A percentile compares a stretch with the other conserved stretches of the same genome.
Evolutionary conservation across 371 early-diverging fungal genomes (phyloP).

Genomic region (Mucor sp.): DNA sequence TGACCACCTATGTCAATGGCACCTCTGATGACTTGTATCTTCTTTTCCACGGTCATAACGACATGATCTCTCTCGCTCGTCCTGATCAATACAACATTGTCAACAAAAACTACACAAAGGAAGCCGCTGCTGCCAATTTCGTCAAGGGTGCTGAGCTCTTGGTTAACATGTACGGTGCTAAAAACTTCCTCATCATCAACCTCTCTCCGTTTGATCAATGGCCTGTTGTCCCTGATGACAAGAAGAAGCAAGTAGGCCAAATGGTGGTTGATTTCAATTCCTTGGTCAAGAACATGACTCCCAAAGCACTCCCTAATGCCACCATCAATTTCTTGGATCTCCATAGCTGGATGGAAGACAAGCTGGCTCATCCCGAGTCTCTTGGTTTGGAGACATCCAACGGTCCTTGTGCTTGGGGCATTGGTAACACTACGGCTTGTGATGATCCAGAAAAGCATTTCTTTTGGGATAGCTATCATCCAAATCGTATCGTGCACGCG

Average conservation of each 20-base stretch:
- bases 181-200: constrained; percentile 17
- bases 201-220: constrained; percentile 23
- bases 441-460: too few relatives aligned
- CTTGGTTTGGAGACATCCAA: constrained; percentile 22
- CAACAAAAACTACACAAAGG: constrained; percentile 14
- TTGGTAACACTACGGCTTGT: constrained; percentile 16
- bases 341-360: constrained; percentile 8
- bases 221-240: constrained; percentile 18
- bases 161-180: constrained; percentile 21
- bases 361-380: constrained; percentile 15
- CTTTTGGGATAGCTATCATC: too few relatives aligned
- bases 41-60: constrained; percentile 29
- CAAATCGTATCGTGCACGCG: too few relatives aligned
- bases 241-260: constrained; percentile 7
- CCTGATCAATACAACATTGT: constrained; percentile 27
- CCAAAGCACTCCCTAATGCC: constrained; percentile 12
- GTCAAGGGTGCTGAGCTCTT: constrained; percentile 14
- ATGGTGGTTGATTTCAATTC: constrained; percentile 17
- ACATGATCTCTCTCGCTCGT: constrained; percentile 20
- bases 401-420: constrained; percentile 30
- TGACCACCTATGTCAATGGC: constrained; percentile 7
- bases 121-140: constrained; percentile 13
- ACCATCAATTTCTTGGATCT: constrained; percentile 11
- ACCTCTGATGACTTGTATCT: constrained; percentile 16
- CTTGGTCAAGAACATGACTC: constrained; percentile 5